These are phyloP conservation scores for Chlorella variabilis DNA, from an alignment of 163 green algal species.

Conservation along the genomic window DNA sequence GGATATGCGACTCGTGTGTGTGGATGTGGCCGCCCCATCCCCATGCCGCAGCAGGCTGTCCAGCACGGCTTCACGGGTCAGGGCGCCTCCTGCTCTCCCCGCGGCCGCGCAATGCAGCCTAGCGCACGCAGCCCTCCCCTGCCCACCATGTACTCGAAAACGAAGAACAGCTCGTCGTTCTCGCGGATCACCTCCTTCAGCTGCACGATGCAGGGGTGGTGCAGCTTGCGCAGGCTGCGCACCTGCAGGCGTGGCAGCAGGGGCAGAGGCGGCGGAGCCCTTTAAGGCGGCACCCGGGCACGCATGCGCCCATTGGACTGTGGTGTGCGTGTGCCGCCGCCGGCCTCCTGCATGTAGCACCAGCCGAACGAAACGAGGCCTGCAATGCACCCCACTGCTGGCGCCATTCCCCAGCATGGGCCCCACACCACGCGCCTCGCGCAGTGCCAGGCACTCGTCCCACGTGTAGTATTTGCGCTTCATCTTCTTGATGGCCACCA, in stretches of 20 bases:
- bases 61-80: too few relatives aligned
- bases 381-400: not conserved
- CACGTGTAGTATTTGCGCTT: conserved; percentile 95
- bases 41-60: too few relatives aligned
- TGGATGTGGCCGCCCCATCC: too few relatives aligned
- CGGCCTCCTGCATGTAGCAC: too few relatives aligned
- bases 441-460: conserved; percentile 94
- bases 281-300: too few relatives aligned
- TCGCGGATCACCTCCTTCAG: conserved; percentile 97
- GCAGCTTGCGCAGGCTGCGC: conserved; percentile 92
- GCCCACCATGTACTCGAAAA: conserved; percentile 95
- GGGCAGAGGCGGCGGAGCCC: not conserved
- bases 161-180: conserved; percentile 96
- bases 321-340: too few relatives aligned
- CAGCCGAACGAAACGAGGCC: too few relatives aligned
- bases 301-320: too few relatives aligned
- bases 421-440: conserved; percentile 89
- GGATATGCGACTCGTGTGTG: too few relatives aligned
- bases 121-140: too few relatives aligned
- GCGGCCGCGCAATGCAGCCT: too few relatives aligned
- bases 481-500: conserved; percentile 99
- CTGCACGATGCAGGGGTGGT: conserved; percentile 93
- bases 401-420: not conserved
- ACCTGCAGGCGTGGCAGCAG: not conserved
- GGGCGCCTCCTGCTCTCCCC: too few relatives aligned